These are phyloP conservation scores for Malus sieversii DNA, from an alignment of 306 rosid species.

Conservation along the genomic window DNA sequence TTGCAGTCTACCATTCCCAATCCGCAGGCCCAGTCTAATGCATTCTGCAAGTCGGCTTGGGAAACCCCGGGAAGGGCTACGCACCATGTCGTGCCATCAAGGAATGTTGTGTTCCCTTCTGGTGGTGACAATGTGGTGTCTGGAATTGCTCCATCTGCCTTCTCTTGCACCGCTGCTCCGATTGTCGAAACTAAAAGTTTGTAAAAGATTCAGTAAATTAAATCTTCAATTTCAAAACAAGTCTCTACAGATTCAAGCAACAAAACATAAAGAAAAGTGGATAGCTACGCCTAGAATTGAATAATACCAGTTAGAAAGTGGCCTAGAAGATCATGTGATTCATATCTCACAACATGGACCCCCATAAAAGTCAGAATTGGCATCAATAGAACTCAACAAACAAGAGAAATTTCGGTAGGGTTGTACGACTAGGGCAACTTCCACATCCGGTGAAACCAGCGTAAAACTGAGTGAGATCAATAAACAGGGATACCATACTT, in stretches of 20 bases:
- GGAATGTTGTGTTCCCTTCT: constrained; percentile 89
- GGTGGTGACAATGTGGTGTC: constrained; percentile 61
- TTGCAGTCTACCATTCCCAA: constrained; percentile 67
- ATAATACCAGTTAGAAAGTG: not conserved
- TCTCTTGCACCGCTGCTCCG: constrained; percentile 47
- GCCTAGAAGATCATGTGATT: not conserved
- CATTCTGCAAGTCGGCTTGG: constrained; percentile 75
- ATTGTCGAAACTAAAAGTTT: constrained; percentile 26
- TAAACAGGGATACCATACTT: not conserved
- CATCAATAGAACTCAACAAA: not conserved
- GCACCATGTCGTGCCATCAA: constrained; percentile 88
- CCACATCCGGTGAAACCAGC: not conserved
- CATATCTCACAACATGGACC: not conserved
- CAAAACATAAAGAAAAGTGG: not conserved
- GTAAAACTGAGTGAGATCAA: not conserved
- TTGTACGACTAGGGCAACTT: not conserved
- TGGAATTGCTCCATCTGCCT: constrained; percentile 49
- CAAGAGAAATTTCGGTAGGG: not conserved
- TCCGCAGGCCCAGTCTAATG: constrained; percentile 96
- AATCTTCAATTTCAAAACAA: not conserved
- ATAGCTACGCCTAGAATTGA: not conserved
- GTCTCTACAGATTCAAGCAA: not conserved
- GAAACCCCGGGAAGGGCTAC: constrained; percentile 76
- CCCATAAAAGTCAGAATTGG: not conserved
- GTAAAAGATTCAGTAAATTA: not conserved